Evolutionary conservation across 2,329 filamentous ascomycete genomes (phyloP).

Genomic region (Drechslera avenae): DNA sequence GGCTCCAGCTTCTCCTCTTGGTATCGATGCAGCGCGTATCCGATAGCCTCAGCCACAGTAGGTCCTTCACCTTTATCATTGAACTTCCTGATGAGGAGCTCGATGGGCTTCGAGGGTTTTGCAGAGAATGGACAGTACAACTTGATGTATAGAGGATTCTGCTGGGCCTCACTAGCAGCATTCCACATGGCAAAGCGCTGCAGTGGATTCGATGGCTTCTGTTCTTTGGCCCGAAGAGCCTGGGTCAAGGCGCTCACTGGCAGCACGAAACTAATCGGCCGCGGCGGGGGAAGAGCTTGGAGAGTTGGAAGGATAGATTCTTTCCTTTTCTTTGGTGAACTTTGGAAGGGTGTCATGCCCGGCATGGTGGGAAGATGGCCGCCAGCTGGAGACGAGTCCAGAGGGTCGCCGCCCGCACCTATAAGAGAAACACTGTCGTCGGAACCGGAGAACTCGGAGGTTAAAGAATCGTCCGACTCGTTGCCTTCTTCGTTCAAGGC

Average conservation of each 20-base stretch:
- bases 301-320: slow-evolving; percentile 57
- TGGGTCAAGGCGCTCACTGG: slow-evolving; percentile 74
- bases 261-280: slow-evolving; percentile 72
- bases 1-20: slow-evolving; percentile 77
- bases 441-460: slow-evolving; percentile 49
- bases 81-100: slow-evolving; percentile 72
- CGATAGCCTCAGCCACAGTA: slow-evolving; percentile 80
- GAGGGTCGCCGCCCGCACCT: slow-evolving; percentile 65
- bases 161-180: slow-evolving; percentile 72
- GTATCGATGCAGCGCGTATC: slow-evolving; percentile 77
- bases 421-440: slow-evolving; percentile 72
- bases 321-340: slow-evolving; percentile 66
- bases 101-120: slow-evolving; percentile 67
- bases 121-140: slow-evolving; percentile 77
- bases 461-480: slow-evolving; percentile 48
- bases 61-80: slow-evolving; percentile 73
- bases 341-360: slow-evolving; percentile 49
- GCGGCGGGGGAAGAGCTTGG: slow-evolving; percentile 71
- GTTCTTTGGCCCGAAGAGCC: slow-evolving; percentile 73
- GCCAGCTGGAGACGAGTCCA: slow-evolving; percentile 58
- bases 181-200: slow-evolving; percentile 77
- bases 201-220: slow-evolving; percentile 72
- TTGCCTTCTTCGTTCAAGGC: slow-evolving; percentile 49
- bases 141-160: slow-evolving; percentile 73
- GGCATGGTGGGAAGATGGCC: slow-evolving; percentile 52